Evolutionary conservation across 2,329 filamentous ascomycete genomes (phyloP).

Genomic region (Sclerotiophoma versabilis): DNA sequence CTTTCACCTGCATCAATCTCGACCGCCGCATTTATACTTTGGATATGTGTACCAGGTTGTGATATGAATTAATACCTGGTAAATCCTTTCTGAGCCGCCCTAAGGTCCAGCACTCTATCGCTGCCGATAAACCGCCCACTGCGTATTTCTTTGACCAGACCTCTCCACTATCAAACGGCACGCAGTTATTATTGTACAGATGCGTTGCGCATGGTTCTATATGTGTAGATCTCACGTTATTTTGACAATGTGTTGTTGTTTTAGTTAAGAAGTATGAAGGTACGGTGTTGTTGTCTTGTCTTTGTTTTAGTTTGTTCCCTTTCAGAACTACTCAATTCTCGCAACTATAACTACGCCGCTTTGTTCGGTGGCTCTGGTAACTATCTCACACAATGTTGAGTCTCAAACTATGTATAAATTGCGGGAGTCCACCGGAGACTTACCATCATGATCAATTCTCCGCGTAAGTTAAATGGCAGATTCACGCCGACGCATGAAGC

Average conservation of each 20-base stretch:
- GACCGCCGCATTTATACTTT: too few species aligned
- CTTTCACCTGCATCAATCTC: too few species aligned
- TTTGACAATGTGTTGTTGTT: not conserved
- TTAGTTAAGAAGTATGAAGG: not conserved
- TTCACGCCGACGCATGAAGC: not conserved
- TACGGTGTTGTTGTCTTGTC: constrained; percentile 7
- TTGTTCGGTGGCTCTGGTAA: not conserved
- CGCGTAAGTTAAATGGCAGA: not conserved
- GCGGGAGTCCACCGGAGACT: not conserved
- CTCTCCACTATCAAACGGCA: not conserved
- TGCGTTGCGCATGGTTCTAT: not conserved
- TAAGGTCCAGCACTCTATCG: not conserved
- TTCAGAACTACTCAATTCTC: not conserved
- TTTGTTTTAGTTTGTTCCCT: not conserved
- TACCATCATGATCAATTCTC: not conserved
- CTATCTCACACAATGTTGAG: not conserved
- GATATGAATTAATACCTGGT: too few species aligned
- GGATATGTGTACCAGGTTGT: too few species aligned
- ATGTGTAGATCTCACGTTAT: not conserved
- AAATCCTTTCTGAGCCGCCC: too few species aligned
- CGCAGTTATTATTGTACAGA: not conserved
- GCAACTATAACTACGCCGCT: not conserved
- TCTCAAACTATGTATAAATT: not conserved
- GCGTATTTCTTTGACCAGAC: not conserved
- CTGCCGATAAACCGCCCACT: not conserved